These are phyloP conservation scores for Lepidium didymum DNA, from an alignment of 345 rosid genomes.

Conservation along the genomic window DNA sequence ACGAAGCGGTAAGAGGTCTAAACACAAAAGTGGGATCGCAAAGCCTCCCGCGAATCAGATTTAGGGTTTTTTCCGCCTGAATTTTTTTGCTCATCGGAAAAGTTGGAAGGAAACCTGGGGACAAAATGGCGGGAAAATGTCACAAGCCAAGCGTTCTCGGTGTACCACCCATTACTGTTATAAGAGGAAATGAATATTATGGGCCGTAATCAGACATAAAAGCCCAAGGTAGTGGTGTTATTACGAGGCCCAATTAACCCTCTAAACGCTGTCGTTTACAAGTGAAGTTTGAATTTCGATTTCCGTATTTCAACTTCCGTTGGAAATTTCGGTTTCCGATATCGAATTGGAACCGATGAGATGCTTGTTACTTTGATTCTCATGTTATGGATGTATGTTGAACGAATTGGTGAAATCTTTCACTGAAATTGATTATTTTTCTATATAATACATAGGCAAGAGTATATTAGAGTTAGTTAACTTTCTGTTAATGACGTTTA, in stretches of 20 bases:
- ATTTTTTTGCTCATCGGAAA: slow-evolving; percentile 35
- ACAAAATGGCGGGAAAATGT: slow-evolving; percentile 24
- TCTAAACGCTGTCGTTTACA: not conserved
- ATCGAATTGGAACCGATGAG: too few species aligned
- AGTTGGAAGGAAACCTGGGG: slow-evolving; percentile 13
- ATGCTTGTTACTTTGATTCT: not conserved
- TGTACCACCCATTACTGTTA: not conserved
- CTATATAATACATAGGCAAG: too few species aligned
- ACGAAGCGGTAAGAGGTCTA: slow-evolving; percentile 46
- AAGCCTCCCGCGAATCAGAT: slow-evolving; percentile 59
- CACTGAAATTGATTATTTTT: too few species aligned
- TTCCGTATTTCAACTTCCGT: too few species aligned
- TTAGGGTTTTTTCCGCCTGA: slow-evolving; percentile 37
- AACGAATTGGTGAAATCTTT: too few species aligned
- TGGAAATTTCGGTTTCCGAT: too few species aligned
- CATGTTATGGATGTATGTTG: not conserved
- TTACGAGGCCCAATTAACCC: not conserved
- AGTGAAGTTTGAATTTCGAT: too few species aligned
- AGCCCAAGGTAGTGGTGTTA: not conserved
- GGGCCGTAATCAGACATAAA: not conserved
- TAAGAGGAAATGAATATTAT: not conserved
- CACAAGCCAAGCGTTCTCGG: not conserved
- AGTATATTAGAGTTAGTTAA: too few species aligned
- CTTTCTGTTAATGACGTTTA: too few species aligned
- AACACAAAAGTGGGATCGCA: slow-evolving; percentile 57